phyloP scores from a whole-genome alignment of 176 grass and related monocot species.

The Melocanna baccifera region DNA sequence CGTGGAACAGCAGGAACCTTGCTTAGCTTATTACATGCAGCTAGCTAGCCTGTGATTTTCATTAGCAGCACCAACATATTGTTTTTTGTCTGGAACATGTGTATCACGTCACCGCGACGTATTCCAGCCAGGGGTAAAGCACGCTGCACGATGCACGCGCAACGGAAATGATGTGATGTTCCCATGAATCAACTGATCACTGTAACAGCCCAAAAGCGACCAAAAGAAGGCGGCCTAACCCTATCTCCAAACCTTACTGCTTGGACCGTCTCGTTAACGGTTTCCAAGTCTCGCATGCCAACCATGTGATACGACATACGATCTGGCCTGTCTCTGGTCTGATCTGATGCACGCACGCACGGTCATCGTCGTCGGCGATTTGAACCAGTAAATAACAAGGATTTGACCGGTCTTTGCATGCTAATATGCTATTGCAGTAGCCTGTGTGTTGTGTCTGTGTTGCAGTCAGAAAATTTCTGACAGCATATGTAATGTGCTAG shows the following conservation, averaged over 20 bases:
- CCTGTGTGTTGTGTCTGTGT: not conserved
- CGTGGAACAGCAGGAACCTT: not conserved
- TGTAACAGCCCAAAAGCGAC: conserved; percentile 25
- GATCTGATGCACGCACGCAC: not conserved
- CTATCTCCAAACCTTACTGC: conserved; percentile 18
- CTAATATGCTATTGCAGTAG: not conserved
- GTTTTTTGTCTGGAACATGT: not conserved
- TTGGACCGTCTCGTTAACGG: conserved; percentile 38
- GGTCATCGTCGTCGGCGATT: conserved; percentile 28
- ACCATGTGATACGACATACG: not conserved
- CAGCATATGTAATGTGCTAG: no score
- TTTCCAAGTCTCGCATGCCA: conserved; percentile 40
- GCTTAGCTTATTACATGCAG: not conserved
- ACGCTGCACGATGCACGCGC: not conserved
- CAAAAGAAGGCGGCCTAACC: conserved; percentile 59
- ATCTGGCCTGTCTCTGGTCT: not conserved
- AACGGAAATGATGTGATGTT: not conserved
- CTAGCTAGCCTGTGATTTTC: not conserved
- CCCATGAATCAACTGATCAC: not conserved
- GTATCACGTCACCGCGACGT: not conserved
- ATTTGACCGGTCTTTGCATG: not conserved
- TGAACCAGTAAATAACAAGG: not conserved
- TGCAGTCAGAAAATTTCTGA: no score
- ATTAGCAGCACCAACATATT: not conserved
- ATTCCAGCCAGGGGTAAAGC: not conserved